Evolutionary conservation across 2,329 filamentous ascomycete genomes (phyloP).

Genomic region (Sporothrix inflata): DNA sequence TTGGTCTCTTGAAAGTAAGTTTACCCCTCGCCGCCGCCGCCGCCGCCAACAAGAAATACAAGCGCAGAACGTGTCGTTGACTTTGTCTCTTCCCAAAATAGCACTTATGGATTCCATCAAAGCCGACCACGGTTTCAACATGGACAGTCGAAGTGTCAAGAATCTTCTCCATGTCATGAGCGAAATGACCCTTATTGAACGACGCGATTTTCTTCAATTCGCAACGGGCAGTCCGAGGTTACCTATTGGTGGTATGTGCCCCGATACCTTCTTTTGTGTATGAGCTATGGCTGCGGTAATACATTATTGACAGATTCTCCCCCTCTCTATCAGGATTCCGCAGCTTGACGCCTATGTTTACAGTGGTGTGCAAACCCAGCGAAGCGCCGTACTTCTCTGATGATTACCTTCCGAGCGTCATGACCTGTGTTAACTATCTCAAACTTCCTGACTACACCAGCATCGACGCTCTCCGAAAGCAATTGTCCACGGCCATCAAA

Average conservation of each 20-base stretch:
- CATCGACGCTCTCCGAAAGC: constrained; percentile 74
- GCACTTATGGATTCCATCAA: constrained; percentile 98
- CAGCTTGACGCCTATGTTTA: constrained; percentile 96
- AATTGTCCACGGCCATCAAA: constrained; percentile 81
- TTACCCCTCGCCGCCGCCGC: background rate
- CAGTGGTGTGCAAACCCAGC: constrained; percentile 97
- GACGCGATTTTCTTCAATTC: constrained; percentile 95
- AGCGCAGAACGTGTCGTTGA: background rate
- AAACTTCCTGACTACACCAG: constrained; percentile 94
- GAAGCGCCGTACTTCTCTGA: constrained; percentile 92
- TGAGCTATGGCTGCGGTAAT: background rate
- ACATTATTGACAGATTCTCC: constrained; percentile 39
- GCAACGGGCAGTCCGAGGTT: constrained; percentile 97
- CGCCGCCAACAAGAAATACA: background rate
- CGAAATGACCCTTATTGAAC: constrained; percentile 71
- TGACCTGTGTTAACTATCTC: constrained; percentile 99
- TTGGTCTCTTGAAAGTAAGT: constrained; percentile 95
- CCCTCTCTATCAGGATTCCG: constrained; percentile 76
- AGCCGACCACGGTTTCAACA: constrained; percentile 96
- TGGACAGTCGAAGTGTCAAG: constrained; percentile 94
- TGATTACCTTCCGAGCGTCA: constrained; percentile 98
- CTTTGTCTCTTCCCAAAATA: constrained; percentile 41
- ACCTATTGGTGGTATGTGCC: constrained; percentile 84
- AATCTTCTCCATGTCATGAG: constrained; percentile 96
- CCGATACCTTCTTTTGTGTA: background rate